phyloP scores from a whole-genome alignment of 163 green algal genomes.

The Coccomyxa subellipsoidea region DNA sequence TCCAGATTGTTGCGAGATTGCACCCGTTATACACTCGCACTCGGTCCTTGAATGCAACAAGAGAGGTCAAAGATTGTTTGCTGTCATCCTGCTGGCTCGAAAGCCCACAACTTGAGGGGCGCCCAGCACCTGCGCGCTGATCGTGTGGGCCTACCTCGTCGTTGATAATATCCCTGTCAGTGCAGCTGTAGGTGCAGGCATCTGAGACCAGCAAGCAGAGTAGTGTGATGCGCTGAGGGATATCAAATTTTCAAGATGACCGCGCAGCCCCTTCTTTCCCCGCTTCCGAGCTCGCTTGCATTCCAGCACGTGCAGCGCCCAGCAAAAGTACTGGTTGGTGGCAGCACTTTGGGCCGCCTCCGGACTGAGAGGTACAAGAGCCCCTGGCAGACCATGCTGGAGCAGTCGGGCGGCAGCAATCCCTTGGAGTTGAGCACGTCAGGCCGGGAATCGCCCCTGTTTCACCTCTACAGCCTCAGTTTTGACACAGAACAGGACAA shows the following conservation, averaged over 20 bases:
- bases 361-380: background rate
- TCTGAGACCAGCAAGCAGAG: background rate
- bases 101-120: too few species aligned
- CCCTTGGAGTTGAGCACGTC: background rate
- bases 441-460: background rate
- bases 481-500: background rate
- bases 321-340: background rate
- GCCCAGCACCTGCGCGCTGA: too few species aligned
- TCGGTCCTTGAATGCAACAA: too few species aligned
- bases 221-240: background rate
- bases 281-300: background rate
- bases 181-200: background rate
- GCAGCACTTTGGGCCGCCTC: background rate
- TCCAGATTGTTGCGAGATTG: background rate
- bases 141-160: too few species aligned
- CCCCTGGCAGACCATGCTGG: constrained; percentile 6
- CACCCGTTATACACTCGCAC: too few species aligned
- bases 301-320: background rate
- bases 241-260: background rate
- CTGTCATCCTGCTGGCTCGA: too few species aligned
- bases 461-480: background rate
- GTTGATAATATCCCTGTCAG: background rate
- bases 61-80: too few species aligned
- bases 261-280: background rate
- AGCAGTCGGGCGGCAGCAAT: background rate